Evolutionary conservation across 257 asterid species (phyloP), one percentile per base, ranked within the genome.

Genomic region (Rauvolfia tetraphylla): DNA sequence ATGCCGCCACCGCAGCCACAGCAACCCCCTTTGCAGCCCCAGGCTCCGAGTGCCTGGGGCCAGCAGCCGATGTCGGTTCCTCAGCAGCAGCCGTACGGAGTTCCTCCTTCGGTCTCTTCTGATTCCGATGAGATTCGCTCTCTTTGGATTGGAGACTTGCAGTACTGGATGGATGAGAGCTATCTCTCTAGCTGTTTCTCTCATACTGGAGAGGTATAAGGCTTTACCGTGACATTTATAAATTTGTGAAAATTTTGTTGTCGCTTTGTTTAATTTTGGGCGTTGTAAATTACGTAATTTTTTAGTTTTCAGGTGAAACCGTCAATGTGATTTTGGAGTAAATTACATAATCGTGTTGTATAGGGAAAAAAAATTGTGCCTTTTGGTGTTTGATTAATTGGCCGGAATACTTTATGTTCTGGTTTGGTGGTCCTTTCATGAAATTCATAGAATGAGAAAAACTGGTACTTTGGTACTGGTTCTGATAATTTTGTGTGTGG

Each of bases 61-160:
- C 92, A 83, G 74, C 91, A 88, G 84, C 91, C 76, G 77, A 81
- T 88, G 86, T 79, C 88, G 80, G 81, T 79, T 79, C 82, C 83
- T 11, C 87, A 82, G 83, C 93, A 85, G 51, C 90, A 77, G 78
- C 92, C 83, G 68, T 88, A 89, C 75, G 92, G 87, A 5, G 85
- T 69, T 27, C 76, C 81, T 46, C 85, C 89, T 23, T 6, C 85
- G 9, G 82, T 71, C 71, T 80, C 78, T 18, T 70, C 79, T 2
- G 72, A 84, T 38, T 58, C 90, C 15, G 84, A 87, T 20, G 98
- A 92, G 87, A 72, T 91, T 77, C 87, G 93, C 54, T 83, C 94
- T 53, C 91, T 92, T 20, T 92, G 98, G 98, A 88, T 92, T 83
- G 98, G 98, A 48, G 96, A 92, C 74, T 91, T 92, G 78, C 96